Conservation (phyloP, 169 alveolate genomes). For the Plasmodium yoelii region DNA sequence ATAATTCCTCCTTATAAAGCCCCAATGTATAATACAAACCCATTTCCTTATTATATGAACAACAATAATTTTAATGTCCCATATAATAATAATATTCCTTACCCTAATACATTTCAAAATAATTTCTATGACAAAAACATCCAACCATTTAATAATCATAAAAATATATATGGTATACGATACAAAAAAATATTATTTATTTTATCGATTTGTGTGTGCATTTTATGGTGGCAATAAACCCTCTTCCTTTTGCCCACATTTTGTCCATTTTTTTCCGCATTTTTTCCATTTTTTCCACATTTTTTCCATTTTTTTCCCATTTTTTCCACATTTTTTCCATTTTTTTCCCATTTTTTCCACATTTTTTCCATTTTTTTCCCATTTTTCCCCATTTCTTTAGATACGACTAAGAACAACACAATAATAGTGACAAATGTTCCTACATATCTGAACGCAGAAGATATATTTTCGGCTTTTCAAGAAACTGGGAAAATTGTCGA, state of each 20-base stretch:
- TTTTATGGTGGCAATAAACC: too few species aligned
- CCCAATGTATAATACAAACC: constrained; percentile 29
- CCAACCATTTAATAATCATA: constrained; percentile 13
- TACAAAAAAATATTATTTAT: not conserved
- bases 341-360: not conserved
- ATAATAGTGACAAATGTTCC: constrained; percentile 63
- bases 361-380: not conserved
- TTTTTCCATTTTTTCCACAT: too few species aligned
- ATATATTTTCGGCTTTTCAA: constrained; percentile 48
- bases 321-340: too few species aligned
- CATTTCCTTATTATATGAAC: constrained; percentile 33
- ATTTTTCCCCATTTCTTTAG: not conserved
- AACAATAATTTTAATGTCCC: constrained; percentile 4
- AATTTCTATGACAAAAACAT: constrained; percentile 25
- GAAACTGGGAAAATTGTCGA: constrained; percentile 62
- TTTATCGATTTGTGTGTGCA: not conserved
- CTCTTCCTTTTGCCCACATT: too few species aligned
- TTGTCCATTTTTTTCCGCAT: not conserved
- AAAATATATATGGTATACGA: constrained; percentile 38
- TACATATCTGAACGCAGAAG: constrained; percentile 54
- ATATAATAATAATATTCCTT: constrained; percentile 31
- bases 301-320: not conserved
- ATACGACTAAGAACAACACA: constrained; percentile 30
- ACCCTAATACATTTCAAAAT: constrained; percentile 26
- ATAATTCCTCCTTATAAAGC: constrained; percentile 44